Conservation (phyloP, 2,329 filamentous ascomycete genomes). For the Sporothrix phasma region DNA sequence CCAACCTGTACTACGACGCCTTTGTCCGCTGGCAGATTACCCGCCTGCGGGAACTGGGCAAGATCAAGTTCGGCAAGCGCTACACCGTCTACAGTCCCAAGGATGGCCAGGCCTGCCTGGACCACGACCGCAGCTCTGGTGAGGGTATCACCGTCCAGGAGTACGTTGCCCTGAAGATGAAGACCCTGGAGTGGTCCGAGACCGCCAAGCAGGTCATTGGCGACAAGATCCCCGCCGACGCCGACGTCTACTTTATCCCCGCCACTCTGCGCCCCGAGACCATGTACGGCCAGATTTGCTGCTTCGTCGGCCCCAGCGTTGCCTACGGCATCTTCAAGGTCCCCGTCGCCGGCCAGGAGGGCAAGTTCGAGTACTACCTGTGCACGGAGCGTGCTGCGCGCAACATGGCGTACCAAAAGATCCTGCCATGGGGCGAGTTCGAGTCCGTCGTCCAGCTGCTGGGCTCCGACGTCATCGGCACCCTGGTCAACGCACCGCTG, state of each 20-base stretch:
- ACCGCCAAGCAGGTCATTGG: slow-evolving; percentile 61
- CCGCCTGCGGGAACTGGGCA: slow-evolving; percentile 74
- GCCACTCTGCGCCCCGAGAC: slow-evolving; percentile 90
- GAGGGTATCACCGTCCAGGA: slow-evolving; percentile 81
- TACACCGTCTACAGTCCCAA: slow-evolving; percentile 45
- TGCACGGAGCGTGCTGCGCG: slow-evolving; percentile 49
- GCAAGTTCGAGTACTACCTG: slow-evolving; percentile 69
- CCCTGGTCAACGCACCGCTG: slow-evolving; percentile 80
- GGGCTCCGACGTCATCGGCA: slow-evolving; percentile 75
- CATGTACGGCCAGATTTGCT: slow-evolving; percentile 97
- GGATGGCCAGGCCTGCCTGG: slow-evolving; percentile 79
- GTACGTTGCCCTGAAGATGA: slow-evolving; percentile 86
- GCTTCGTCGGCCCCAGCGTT: slow-evolving; percentile 86
- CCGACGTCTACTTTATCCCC: slow-evolving; percentile 79
- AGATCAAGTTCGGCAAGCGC: slow-evolving; percentile 78
- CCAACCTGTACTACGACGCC: slow-evolving; percentile 91
- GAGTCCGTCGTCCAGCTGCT: slow-evolving; percentile 63
- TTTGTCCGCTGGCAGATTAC: slow-evolving; percentile 98
- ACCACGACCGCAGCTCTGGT: slow-evolving; percentile 72
- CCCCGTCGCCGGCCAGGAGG: slow-evolving; percentile 35
- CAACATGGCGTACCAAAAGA: slow-evolving; percentile 93
- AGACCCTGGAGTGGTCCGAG: slow-evolving; percentile 80
- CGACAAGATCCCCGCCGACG: slow-evolving; percentile 66
- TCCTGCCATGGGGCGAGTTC: slow-evolving; percentile 58
- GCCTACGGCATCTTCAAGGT: slow-evolving; percentile 68